These are phyloP conservation scores for Neurospora africana DNA, from an alignment of 495 filamentous ascomycete genomes.

Conservation along the genomic window DNA sequence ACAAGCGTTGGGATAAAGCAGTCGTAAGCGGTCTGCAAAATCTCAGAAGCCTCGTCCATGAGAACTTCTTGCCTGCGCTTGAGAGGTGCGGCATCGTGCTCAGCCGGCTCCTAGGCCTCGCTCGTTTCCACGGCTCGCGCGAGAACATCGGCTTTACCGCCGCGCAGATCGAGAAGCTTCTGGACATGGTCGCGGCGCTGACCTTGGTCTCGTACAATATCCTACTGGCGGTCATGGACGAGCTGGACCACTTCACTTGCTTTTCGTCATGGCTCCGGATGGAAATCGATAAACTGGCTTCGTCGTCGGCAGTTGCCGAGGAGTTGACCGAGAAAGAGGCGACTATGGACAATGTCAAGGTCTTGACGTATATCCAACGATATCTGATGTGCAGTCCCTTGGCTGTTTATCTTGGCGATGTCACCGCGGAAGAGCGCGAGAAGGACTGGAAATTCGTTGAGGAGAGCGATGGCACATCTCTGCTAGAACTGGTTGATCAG, in stretches of 20 bases:
- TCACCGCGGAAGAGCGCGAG: conserved; percentile 18
- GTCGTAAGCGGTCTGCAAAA: conserved; percentile 64
- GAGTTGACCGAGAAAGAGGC: conserved; percentile 46
- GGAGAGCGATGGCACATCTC: conserved; percentile 13
- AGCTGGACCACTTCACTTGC: conserved; percentile 62
- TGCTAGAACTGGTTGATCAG: conserved; percentile 36
- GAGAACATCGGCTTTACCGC: conserved; percentile 52
- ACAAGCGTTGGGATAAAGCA: conserved; percentile 92
- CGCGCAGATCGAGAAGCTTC: conserved; percentile 37
- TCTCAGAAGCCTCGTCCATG: conserved; percentile 67
- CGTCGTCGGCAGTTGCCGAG: conserved; percentile 31
- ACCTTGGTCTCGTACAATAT: conserved; percentile 65
- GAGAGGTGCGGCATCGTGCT: conserved; percentile 76
- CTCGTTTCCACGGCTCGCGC: conserved; percentile 61
- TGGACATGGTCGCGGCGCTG: conserved; percentile 66
- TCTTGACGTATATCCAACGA: conserved; percentile 42
- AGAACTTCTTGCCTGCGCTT: conserved; percentile 78
- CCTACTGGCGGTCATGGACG: conserved; percentile 59
- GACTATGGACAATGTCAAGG: conserved; percentile 42
- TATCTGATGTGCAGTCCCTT: conserved; percentile 39
- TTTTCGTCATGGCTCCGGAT: conserved; percentile 82
- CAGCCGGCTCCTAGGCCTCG: conserved; percentile 74
- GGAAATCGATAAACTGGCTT: conserved; percentile 60
- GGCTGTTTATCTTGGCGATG: conserved; percentile 28
- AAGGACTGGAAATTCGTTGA: conserved; percentile 22